A percentile compares a stretch with the other conserved stretches of the same genome.
phyloP scores from a whole-genome alignment of 768 basidiomycete species.

The Lanmaoa pseudosensibilis region DNA sequence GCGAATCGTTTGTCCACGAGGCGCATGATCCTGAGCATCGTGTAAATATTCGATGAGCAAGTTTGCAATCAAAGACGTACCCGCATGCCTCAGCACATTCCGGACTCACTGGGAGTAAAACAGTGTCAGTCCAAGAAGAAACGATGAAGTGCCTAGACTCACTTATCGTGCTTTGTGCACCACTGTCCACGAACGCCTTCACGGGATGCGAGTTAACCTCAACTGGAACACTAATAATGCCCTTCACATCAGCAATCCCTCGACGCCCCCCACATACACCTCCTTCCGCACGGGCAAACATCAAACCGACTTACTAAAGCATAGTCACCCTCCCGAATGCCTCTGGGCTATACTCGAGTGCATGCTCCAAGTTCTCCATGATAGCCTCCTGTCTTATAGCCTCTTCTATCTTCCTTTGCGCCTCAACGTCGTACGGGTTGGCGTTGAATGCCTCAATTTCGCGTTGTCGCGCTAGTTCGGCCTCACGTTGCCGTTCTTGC shows the following conservation, averaged over 20 bases:
- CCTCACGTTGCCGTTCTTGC: slow-evolving; percentile 50
- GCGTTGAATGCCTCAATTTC: slow-evolving; percentile 73
- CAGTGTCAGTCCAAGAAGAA: not conserved
- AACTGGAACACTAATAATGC: slow-evolving; percentile 64
- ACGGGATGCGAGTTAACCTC: slow-evolving; percentile 91
- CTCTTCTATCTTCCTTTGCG: slow-evolving; percentile 92
- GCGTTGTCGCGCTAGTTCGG: slow-evolving; percentile 56
- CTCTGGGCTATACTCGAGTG: slow-evolving; percentile 91
- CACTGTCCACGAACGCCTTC: slow-evolving; percentile 97
- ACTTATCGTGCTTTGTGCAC: slow-evolving; percentile 97
- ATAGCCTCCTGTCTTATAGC: slow-evolving; percentile 87
- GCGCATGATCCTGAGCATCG: slow-evolving; percentile 75
- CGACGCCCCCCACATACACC: not conserved
- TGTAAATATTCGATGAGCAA: slow-evolving; percentile 1
- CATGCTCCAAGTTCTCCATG: slow-evolving; percentile 90
- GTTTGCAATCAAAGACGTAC: slow-evolving; percentile 42
- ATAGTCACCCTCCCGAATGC: slow-evolving; percentile 92
- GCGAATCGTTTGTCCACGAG: slow-evolving; percentile 83
- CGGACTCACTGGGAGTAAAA: slow-evolving; percentile 67
- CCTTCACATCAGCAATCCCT: slow-evolving; percentile 13
- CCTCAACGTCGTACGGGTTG: slow-evolving; percentile 90
- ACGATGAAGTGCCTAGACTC: slow-evolving; percentile 27
- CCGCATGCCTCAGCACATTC: slow-evolving; percentile 90
- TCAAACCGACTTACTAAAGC: slow-evolving; percentile 77
- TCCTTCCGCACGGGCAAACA: not conserved